Evolutionary conservation across 345 rosid species (phyloP), one percentile per base, ranked within the genome.

Genomic region (Raphanus raphanistrum): DNA sequence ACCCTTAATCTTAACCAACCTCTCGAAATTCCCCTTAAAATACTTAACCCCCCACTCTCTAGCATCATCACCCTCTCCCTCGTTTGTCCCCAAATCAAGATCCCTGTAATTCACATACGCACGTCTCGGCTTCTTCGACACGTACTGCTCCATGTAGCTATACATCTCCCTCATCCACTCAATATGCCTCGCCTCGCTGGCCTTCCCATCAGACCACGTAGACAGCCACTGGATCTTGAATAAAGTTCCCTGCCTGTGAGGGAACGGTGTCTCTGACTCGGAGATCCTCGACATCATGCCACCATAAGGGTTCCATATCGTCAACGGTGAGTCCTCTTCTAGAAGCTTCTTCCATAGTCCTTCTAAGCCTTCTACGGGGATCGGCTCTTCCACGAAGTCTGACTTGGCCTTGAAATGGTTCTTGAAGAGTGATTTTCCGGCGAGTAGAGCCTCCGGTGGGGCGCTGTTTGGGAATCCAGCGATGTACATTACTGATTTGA

Each of bases 391-490:
- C 84, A 87, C 89, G 59, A 85, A 89, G 64, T 93, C 95, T 1
- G 97, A 93, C 55, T 88, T 89, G 33, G 87, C 96, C 60, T 88
- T 88, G 87, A 88, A 90, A 66, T 66, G 59, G 76, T 84, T 86
- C 86, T 84, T 84, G 84, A 80, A 85, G 11, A 73, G 79, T n/a
- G 83, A 80, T 70, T 83, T 87, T 13, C 90, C 88, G 4, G 80
- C 80, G 1, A 90, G 93, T 8, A 89, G 80, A 35, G 85, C 80
- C 5, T 86, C 86, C 0, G 87, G 87, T 0, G 85, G 60, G 0
- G 87, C 86, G 43, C 66, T 78, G 50, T 21, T 80, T 21, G 89
- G 90, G 69, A 78, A 88, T 1, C 90, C 90, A 0, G 86, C 93
- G 2, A 86, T 83, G 83, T 85, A 86, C 61, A 89, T 85, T n/a